phyloP scores from a whole-genome alignment of 2,329 filamentous ascomycete genomes.

The Rutstroemia sp. region DNA sequence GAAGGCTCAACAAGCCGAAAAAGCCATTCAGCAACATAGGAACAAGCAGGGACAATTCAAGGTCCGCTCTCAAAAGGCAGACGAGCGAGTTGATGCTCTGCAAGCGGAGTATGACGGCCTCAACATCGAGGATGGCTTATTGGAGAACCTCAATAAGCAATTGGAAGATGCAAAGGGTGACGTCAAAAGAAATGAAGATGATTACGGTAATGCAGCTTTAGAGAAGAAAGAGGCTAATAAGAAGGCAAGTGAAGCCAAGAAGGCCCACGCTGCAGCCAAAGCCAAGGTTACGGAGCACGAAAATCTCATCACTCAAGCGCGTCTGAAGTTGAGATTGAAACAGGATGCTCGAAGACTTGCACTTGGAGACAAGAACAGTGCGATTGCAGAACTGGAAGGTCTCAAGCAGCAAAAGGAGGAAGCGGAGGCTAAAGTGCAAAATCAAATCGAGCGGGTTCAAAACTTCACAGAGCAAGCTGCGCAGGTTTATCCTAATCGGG shows the following conservation, averaged over 20 bases:
- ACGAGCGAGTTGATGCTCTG: constrained; percentile 47
- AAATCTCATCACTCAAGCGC: constrained; percentile 45
- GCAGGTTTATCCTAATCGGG: constrained; percentile 43
- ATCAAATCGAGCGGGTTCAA: constrained; percentile 40
- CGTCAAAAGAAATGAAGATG: constrained; percentile 42
- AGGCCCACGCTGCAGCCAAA: constrained; percentile 34
- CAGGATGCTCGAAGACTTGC: constrained; percentile 44
- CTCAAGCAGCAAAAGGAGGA: constrained; percentile 38
- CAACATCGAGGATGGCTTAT: constrained; percentile 59
- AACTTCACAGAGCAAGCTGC: constrained; percentile 49
- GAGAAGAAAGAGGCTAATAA: constrained; percentile 42
- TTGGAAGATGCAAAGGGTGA: constrained; percentile 45
- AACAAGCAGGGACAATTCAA: constrained; percentile 41
- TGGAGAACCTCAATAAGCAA: constrained; percentile 50
- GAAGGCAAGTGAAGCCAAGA: constrained; percentile 31
- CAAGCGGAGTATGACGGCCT: constrained; percentile 57
- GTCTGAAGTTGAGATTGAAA: constrained; percentile 43
- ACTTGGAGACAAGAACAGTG: constrained; percentile 55
- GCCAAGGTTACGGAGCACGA: constrained; percentile 30
- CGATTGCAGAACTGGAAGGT: constrained; percentile 43
- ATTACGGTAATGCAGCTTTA: constrained; percentile 46
- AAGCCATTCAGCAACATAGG: constrained; percentile 43
- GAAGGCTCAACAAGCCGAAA: constrained; percentile 39
- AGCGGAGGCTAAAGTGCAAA: constrained; percentile 41
- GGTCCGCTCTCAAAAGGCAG: constrained; percentile 48